Percentiles rank a stretch among this genome's conserved stretches.
Conservation (phyloP, 2,329 filamentous ascomycete genomes). For the Phyllosticta ampelicida region DNA sequence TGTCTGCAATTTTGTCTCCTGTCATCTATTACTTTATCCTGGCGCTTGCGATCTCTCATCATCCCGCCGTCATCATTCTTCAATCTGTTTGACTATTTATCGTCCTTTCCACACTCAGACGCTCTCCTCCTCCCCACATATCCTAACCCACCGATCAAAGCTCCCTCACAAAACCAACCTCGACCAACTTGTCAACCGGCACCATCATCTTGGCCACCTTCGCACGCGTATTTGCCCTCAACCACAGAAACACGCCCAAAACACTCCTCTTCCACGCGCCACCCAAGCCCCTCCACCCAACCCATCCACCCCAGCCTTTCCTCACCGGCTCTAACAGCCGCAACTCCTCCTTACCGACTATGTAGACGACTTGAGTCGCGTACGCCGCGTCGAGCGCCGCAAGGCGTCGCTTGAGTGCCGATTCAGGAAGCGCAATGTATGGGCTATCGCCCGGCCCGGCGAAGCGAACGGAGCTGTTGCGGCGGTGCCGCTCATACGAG, state of each 20-base stretch:
- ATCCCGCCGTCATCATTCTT: too few relatives aligned
- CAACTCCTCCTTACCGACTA: slow-evolving; percentile 53
- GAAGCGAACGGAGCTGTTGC: background rate
- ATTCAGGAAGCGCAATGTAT: slow-evolving; percentile 7
- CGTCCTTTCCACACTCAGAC: background rate
- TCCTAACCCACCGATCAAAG: slow-evolving; percentile 30
- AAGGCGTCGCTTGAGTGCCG: slow-evolving; percentile 17
- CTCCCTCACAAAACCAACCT: slow-evolving; percentile 60
- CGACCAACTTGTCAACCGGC: slow-evolving; percentile 50
- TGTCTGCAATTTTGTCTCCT: too few relatives aligned
- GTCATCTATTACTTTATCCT: too few relatives aligned
- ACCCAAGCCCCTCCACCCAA: slow-evolving; percentile 28
- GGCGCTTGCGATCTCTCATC: too few relatives aligned
- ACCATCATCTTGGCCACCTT: slow-evolving; percentile 55
- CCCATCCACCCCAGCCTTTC: slow-evolving; percentile 32
- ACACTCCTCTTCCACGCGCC: slow-evolving; percentile 31
- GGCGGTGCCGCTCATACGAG: background rate
- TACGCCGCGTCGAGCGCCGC: slow-evolving; percentile 33
- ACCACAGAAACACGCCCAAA: slow-evolving; percentile 50
- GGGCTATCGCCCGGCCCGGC: background rate
- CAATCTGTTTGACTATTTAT: too few relatives aligned
- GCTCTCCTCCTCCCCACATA: background rate
- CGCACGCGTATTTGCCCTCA: slow-evolving; percentile 53
- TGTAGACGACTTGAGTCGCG: slow-evolving; percentile 40
- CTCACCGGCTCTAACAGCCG: slow-evolving; percentile 21